phyloP scores from a whole-genome alignment of 1,284 basidiomycete genomes.

The Sanghuangporus sanghuang region DNA sequence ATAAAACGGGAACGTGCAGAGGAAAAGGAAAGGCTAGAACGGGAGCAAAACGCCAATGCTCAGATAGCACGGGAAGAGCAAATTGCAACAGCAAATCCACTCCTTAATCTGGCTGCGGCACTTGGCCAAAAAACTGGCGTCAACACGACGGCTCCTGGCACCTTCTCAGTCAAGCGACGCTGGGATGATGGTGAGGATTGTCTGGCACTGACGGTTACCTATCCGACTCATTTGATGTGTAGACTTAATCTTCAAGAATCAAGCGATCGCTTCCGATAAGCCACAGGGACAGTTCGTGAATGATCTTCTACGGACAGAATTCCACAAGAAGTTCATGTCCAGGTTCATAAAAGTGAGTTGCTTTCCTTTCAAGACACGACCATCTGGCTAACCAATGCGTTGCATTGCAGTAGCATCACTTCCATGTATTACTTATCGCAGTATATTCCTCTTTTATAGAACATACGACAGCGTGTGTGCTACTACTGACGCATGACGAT shows the following conservation, averaged over 20 bases:
- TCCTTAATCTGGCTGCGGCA: slow-evolving; percentile 85
- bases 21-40: slow-evolving; percentile 82
- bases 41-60: slow-evolving; percentile 64
- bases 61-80: slow-evolving; percentile 71
- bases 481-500: background rate
- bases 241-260: slow-evolving; percentile 98
- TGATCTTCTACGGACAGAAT: slow-evolving; percentile 87
- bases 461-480: background rate
- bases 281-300: slow-evolving; percentile 84
- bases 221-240: slow-evolving; percentile 12
- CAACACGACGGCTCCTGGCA: slow-evolving; percentile 72
- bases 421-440: background rate
- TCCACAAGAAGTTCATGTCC: slow-evolving; percentile 82
- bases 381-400: background rate
- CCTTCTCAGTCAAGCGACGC: slow-evolving; percentile 86
- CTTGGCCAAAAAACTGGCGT: slow-evolving; percentile 66
- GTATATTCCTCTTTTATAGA: background rate
- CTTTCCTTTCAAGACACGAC: background rate
- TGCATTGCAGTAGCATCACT: background rate
- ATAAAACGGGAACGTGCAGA: slow-evolving; percentile 93
- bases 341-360: slow-evolving; percentile 67
- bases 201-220: background rate
- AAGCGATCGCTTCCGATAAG: slow-evolving; percentile 71
- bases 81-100: slow-evolving; percentile 81
- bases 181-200: slow-evolving; percentile 85